Conservation (phyloP, 768 basidiomycete genomes). For the Macrolepiota fuliginosa region DNA sequence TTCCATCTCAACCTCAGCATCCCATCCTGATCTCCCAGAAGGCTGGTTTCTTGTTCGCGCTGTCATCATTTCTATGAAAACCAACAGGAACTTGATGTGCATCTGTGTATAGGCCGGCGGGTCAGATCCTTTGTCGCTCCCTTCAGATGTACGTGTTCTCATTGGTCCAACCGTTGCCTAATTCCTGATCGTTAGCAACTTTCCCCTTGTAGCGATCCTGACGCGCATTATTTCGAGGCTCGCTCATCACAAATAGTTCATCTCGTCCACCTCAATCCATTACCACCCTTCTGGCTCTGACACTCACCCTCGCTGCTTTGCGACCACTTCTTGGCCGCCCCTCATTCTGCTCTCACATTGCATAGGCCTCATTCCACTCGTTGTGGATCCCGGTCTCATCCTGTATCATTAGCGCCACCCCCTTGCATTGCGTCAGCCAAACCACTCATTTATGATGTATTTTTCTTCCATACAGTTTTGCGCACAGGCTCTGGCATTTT, state of each 20-base stretch:
- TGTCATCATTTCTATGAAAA: slow-evolving; percentile 23
- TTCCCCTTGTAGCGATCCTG: slow-evolving; percentile 1
- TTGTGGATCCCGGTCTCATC: neutral
- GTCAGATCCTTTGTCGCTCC: slow-evolving; percentile 7
- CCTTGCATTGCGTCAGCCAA: neutral
- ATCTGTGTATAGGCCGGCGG: slow-evolving; percentile 19
- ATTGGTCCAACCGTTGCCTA: neutral
- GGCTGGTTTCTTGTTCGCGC: slow-evolving; percentile 20
- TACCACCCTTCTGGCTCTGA: neutral
- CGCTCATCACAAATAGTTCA: slow-evolving; percentile 8
- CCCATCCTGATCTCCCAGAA: slow-evolving; percentile 10
- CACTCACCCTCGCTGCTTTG: neutral
- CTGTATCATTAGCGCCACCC: neutral
- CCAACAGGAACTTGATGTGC: slow-evolving; percentile 18
- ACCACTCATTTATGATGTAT: neutral
- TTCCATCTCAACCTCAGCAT: slow-evolving; percentile 2
- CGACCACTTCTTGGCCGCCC: neutral
- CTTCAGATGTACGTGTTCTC: slow-evolving; percentile 13
- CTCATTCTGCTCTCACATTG: neutral
- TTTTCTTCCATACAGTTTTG: neutral
- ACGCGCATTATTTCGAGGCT: slow-evolving; percentile 5
- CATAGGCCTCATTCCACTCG: neutral
- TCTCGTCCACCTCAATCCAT: neutral
- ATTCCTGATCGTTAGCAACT: neutral
- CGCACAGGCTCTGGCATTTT: neutral